Evolutionary conservation across 495 filamentous ascomycete species (phyloP).

Genomic region (Penicillium desertorum): DNA sequence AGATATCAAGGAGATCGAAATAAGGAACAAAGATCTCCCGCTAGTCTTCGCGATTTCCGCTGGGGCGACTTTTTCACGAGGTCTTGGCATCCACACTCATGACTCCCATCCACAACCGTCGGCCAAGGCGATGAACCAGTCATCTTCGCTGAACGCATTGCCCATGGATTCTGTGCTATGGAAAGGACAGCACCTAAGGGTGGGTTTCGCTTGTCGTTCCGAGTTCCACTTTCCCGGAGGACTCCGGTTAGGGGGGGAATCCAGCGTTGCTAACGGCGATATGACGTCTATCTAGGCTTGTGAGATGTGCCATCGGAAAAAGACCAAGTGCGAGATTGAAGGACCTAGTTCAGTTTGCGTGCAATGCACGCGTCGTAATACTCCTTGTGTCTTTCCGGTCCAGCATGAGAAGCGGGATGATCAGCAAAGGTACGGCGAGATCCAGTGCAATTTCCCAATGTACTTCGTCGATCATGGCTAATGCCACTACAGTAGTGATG

Average conservation of each 20-base stretch:
- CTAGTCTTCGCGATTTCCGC: background rate
- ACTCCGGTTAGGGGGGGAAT: background rate
- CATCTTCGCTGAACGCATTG: background rate
- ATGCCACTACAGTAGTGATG: conserved; percentile 54
- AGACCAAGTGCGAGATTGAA: conserved; percentile 95
- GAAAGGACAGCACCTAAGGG: conserved; percentile 1
- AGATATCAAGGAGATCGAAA: background rate
- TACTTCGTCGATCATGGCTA: background rate
- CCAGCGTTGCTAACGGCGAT: conserved; percentile 13
- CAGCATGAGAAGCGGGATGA: conserved; percentile 88
- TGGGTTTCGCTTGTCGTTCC: background rate
- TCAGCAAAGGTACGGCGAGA: conserved; percentile 68
- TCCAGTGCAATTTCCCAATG: background rate
- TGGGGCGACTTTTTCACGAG: conserved; percentile 4
- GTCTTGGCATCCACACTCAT: conserved; percentile 10
- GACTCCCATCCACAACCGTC: background rate
- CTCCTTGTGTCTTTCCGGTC: conserved; percentile 84
- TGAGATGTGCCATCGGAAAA: conserved; percentile 95
- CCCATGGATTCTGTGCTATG: background rate
- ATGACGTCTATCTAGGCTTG: conserved; percentile 63
- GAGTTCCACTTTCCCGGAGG: background rate
- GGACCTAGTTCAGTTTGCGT: conserved; percentile 67
- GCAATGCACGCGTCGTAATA: conserved; percentile 92
- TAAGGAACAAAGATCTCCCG: conserved; percentile 3
- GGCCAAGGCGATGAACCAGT: conserved; percentile 1